These are phyloP conservation scores for Termitomyces sp. DNA, from an alignment of 768 basidiomycete genomes.

Conservation along the genomic window DNA sequence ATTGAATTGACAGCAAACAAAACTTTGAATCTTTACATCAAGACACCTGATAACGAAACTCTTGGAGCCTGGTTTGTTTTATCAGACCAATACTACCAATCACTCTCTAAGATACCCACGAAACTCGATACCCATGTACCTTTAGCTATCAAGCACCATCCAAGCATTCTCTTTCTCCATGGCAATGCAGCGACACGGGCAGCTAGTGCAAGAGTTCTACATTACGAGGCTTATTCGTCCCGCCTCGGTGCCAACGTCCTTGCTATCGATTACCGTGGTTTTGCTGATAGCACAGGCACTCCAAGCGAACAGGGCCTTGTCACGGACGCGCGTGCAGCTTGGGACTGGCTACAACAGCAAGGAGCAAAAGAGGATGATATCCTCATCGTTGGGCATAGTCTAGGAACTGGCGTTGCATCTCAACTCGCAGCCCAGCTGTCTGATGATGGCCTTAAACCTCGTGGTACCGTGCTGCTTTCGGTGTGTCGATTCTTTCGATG, in stretches of 20 bases:
- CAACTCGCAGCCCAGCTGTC: constrained; percentile 43
- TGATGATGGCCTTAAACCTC: constrained; percentile 32
- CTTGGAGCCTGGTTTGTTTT: constrained; percentile 87
- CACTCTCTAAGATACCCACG: constrained; percentile 32
- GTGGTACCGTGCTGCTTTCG: constrained; percentile 45
- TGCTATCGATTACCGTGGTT: constrained; percentile 89
- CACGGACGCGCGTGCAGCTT: constrained; percentile 70
- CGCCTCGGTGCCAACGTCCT: constrained; percentile 72
- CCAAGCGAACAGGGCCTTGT: constrained; percentile 75
- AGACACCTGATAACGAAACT: constrained; percentile 70
- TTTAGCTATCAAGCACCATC: constrained; percentile 48
- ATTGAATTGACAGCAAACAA: constrained; percentile 57
- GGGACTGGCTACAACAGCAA: constrained; percentile 64
- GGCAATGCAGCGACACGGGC: constrained; percentile 87
- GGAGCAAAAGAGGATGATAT: constrained; percentile 57
- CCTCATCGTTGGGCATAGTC: constrained; percentile 78
- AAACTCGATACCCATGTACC: constrained; percentile 38
- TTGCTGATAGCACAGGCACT: constrained; percentile 75
- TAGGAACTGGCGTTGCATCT: constrained; percentile 78
- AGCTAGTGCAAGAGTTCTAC: constrained; percentile 54
- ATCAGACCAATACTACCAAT: constrained; percentile 58
- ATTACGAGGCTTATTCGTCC: constrained; percentile 61
- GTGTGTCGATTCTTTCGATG: constrained; percentile 20
- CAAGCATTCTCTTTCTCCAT: constrained; percentile 89
- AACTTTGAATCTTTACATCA: constrained; percentile 63